Conservation (phyloP, 176 grass and related monocot genomes). For the Chrysopogon serrulatus region DNA sequence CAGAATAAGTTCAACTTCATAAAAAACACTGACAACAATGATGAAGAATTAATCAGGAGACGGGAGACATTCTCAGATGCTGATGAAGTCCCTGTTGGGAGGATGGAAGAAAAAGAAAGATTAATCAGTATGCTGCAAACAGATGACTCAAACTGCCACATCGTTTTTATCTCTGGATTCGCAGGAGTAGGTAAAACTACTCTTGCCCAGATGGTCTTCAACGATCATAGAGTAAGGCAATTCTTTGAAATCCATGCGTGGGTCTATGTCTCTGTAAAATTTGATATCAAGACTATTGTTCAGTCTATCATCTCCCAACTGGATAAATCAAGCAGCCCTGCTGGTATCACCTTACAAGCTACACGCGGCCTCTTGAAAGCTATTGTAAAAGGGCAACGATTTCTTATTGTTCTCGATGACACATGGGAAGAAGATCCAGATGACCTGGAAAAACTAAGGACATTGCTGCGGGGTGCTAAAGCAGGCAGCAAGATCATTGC, state of each 20-base stretch:
- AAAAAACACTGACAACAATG: rapidly evolving
- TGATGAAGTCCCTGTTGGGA: neutral
- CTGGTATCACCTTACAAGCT: neutral
- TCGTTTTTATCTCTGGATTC: neutral
- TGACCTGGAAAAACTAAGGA: neutral
- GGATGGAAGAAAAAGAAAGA: neutral
- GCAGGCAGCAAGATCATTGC: neutral
- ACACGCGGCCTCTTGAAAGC: neutral
- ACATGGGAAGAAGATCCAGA: neutral
- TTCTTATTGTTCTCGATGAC: neutral
- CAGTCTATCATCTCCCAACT: neutral
- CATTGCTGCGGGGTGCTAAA: neutral
- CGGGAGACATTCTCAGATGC: neutral
- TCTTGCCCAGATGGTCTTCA: neutral
- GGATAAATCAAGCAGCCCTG: neutral
- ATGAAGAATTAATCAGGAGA: neutral
- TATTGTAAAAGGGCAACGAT: neutral
- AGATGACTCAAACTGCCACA: too few species aligned
- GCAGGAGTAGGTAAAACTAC: constrained; percentile 5
- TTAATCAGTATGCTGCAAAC: neutral
- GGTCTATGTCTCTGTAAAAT: neutral
- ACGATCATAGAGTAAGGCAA: neutral
- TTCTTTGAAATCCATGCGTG: neutral
- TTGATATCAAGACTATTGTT: neutral
- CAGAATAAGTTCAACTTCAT: neutral